Evolutionary conservation across 495 filamentous ascomycete genomes (phyloP).

Genomic region (Apiosordaria backusii): DNA sequence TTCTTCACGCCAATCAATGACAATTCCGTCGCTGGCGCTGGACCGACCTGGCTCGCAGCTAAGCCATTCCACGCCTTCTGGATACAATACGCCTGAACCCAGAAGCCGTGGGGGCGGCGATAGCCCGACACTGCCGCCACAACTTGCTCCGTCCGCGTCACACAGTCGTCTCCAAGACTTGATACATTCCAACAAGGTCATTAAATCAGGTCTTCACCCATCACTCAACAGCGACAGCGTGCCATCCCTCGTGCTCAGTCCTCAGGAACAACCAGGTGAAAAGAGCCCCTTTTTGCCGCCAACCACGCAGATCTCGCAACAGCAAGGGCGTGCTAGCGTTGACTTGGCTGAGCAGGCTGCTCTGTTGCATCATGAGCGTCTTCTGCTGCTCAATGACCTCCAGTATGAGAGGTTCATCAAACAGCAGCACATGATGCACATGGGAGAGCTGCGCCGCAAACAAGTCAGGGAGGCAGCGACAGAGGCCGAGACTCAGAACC

Average conservation of each 20-base stretch:
- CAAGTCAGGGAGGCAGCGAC: slow-evolving; percentile 65
- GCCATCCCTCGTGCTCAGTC: slow-evolving; percentile 44
- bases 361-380: slow-evolving; percentile 60
- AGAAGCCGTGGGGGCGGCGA: slow-evolving; percentile 44
- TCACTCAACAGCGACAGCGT: slow-evolving; percentile 49
- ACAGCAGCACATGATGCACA: slow-evolving; percentile 69
- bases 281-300: slow-evolving; percentile 23
- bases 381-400: slow-evolving; percentile 67
- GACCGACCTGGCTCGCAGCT: slow-evolving; percentile 37
- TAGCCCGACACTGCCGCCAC: slow-evolving; percentile 55
- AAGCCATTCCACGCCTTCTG: slow-evolving; percentile 34
- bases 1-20: slow-evolving; percentile 42
- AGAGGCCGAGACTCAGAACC: slow-evolving; percentile 72
- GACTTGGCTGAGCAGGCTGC: slow-evolving; percentile 44
- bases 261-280: slow-evolving; percentile 38
- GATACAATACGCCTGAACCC: slow-evolving; percentile 39
- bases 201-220: slow-evolving; percentile 50
- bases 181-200: slow-evolving; percentile 49
- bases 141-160: slow-evolving; percentile 41
- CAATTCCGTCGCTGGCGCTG: slow-evolving; percentile 36
- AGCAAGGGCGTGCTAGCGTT: neutral
- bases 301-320: slow-evolving; percentile 15
- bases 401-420: slow-evolving; percentile 75
- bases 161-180: slow-evolving; percentile 52
- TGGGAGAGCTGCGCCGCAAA: slow-evolving; percentile 64